Base-by-base conservation (phyloP, 441 rosid species). In the Biscutella laevigata region DNA sequence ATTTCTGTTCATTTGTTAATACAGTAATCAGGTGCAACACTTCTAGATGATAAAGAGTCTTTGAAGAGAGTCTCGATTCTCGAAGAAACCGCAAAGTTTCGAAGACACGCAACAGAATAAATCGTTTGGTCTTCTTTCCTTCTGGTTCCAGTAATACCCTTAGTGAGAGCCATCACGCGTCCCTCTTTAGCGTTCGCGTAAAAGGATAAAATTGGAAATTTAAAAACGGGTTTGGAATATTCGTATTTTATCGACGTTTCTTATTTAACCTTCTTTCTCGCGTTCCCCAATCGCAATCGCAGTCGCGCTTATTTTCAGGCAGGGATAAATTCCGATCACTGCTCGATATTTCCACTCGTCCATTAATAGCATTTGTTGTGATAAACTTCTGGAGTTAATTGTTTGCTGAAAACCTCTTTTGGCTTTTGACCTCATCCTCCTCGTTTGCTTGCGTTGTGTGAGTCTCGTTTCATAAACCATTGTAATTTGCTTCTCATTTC, bases 111-210 rank as follows among this genome's bases (percentile, higher is more conserved):
- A 17, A 17, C 20, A 17, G 20, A 1, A 17, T 17, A 17, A n/a
- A 3, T 17, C 20, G 20, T 17, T 17, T 1, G 20, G 20, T 17
- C 1, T 17, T 17, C 1, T 17, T 17, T 17, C 20, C 20, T 17
- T 17, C 20, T 3, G 20, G 20, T 62, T 62, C 40, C 67, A 13
- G 36, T 45, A 13, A 26, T 44, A 53, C 67, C 67, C 39, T 53
- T 5, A 2, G 21, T 14, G 16, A 13, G 7, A 27, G 3, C 34
- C 25, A 2, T 45, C 67, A 53, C 62, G 62, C 3, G 22, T 47
- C 63, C 1, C 34, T 13, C 16, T 2, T 9, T 47, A 4, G 14
- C 5, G 26, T 7, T 45, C 27, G 54, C 61, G 40, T 37, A 22
- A 7, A 21, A 37, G 25, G 47, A 13, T 30, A 36, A 28, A 52